Percentiles rank a stretch among this genome's conserved stretches.
Conservation (phyloP, 192 early-diverging fungal genomes). For the Coemansia sp. region DNA sequence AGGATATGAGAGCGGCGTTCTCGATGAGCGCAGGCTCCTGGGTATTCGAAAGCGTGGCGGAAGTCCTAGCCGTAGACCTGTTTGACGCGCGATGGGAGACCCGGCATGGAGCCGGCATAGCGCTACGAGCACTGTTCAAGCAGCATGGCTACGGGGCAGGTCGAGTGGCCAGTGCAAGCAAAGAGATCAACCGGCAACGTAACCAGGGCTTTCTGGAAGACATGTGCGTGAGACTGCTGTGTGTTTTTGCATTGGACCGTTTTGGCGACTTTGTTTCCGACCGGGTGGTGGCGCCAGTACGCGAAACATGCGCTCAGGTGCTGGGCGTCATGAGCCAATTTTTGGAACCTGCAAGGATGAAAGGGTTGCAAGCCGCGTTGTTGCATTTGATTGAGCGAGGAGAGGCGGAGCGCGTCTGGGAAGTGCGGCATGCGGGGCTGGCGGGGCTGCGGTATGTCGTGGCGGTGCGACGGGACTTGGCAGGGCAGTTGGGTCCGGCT, state of each 20-base stretch:
- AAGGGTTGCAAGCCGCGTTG: constrained; percentile 57
- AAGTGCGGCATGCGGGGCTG: constrained; percentile 87
- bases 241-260: constrained; percentile 91
- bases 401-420: constrained; percentile 64
- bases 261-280: constrained; percentile 97
- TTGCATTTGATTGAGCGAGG: constrained; percentile 57
- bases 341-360: constrained; percentile 57
- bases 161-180: constrained; percentile 55
- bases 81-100: constrained; percentile 84
- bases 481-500: constrained; percentile 68
- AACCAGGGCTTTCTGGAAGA: constrained; percentile 87
- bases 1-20: constrained; percentile 31
- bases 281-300: constrained; percentile 91
- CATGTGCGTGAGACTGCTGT: constrained; percentile 81
- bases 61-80: constrained; percentile 68
- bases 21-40: constrained; percentile 59
- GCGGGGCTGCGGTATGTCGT: constrained; percentile 93
- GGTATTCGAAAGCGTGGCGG: constrained; percentile 69
- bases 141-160: constrained; percentile 82
- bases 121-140: constrained; percentile 84
- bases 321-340: constrained; percentile 71
- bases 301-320: constrained; percentile 89
- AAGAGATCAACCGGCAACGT: constrained; percentile 58
- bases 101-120: constrained; percentile 94
- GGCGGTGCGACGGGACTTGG: constrained; percentile 84